phyloP scores from a whole-genome alignment of 805 yeast species.

The Candida pini region DNA sequence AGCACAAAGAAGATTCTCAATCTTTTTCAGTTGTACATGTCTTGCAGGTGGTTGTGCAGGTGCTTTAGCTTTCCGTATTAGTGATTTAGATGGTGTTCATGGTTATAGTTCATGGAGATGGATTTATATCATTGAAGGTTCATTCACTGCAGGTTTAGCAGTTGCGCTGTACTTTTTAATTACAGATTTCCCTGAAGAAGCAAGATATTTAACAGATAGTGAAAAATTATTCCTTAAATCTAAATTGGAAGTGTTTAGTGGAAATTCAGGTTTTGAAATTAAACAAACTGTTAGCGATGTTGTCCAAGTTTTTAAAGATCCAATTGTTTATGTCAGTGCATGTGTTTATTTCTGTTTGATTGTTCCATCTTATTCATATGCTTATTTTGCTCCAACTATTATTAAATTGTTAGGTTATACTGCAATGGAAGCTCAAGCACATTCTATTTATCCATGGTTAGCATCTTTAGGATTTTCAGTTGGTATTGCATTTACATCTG shows the following conservation, averaged over 20 bases:
- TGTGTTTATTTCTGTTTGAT: conserved; percentile 59
- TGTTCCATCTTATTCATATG: conserved; percentile 72
- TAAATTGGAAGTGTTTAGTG: conserved; percentile 52
- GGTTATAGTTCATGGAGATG: conserved; percentile 44
- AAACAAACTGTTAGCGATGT: conserved; percentile 43
- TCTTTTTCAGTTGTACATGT: conserved; percentile 66
- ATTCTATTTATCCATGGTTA: conserved; percentile 84
- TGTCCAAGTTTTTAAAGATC: conserved; percentile 49
- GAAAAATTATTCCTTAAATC: conserved; percentile 52
- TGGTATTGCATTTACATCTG: conserved; percentile 59
- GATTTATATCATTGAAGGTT: conserved; percentile 37
- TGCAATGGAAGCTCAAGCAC: conserved; percentile 68
- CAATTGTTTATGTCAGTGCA: conserved; percentile 51
- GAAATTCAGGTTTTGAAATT: conserved; percentile 44
- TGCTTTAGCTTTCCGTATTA: conserved; percentile 60
- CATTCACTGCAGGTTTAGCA: conserved; percentile 31
- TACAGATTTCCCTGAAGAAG: conserved; percentile 70
- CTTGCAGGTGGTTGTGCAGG: conserved; percentile 80
- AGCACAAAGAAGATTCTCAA: conserved; percentile 63
- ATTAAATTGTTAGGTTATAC: conserved; percentile 58
- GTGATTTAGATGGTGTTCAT: conserved; percentile 44
- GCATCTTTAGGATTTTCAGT: conserved; percentile 65
- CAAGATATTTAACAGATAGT: conserved; percentile 44
- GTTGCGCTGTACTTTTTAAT: conserved; percentile 38
- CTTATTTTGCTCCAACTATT: conserved; percentile 67